Percentiles rank a stretch among this genome's conserved stretches.
Conservation (phyloP, 495 filamentous ascomycete genomes). For the Neurospora sp. region DNA sequence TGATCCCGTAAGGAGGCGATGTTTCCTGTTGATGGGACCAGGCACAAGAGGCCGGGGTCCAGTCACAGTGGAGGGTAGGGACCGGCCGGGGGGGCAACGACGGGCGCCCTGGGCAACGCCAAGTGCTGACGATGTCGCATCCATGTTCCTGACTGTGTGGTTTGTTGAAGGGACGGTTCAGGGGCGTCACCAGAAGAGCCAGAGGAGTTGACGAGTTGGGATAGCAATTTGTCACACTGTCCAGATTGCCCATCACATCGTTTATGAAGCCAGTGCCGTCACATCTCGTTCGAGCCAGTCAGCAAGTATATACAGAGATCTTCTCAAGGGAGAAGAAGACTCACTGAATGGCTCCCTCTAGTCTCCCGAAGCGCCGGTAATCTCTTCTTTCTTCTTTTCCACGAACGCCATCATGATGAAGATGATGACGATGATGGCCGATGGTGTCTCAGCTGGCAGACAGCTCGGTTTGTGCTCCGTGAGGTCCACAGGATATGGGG, state of each 20-base stretch:
- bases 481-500: background rate
- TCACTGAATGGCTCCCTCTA: background rate
- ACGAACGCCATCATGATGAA: background rate
- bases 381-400: background rate
- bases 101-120: background rate
- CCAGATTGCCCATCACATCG: background rate
- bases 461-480: background rate
- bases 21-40: conserved; percentile 8
- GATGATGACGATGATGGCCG: background rate
- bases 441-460: background rate
- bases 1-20: conserved; percentile 10
- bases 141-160: conserved; percentile 11
- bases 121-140: conserved; percentile 1
- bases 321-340: background rate
- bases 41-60: conserved; percentile 7
- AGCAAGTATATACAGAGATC: background rate
- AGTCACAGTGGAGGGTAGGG: conserved; percentile 9
- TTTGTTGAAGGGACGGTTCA: background rate
- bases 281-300: background rate
- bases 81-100: conserved; percentile 2
- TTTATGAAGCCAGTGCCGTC: background rate
- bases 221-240: background rate
- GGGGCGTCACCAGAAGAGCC: background rate
- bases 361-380: background rate
- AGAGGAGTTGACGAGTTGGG: background rate